Base-by-base conservation (phyloP, 345 rosid species). In the Gynandropsis gynandra region DNA sequence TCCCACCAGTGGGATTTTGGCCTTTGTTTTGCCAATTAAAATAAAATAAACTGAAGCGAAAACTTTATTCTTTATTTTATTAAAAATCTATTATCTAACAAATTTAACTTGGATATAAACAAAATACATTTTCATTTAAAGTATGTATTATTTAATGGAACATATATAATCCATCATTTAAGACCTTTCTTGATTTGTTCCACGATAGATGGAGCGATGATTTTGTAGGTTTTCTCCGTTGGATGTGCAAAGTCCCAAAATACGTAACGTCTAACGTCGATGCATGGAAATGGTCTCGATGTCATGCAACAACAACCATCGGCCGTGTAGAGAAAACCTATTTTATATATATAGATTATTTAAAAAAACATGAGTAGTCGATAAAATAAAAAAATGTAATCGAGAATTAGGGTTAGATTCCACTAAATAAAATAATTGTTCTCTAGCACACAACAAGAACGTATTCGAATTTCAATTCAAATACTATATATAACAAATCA, bases 161-260 rank as follows among this genome's bases (percentile, higher is more conserved):
- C 3, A 36, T 36, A 10, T 36, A 1, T 36, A 36, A 36, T 57
- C 16, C 58, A 65, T 53, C 42, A 65, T 18, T 59, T 49, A 52
- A 65, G 70, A 43, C 39, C 59, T 58, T 52, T 65, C 9, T 35
- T 54, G 2, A 65, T 65, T 16, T 65, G 11, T 39, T 51, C 39
- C 18, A 46, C 38, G 47, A 65, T 53, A 5, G 64, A 64, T 65
- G 52, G 52, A 46, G 70, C 38, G 19, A 65, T 65, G 1, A 52
- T 53, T 45, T 52, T 35, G 20, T 54, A 66, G 31, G 66, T 57
- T 60, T 3, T 54, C 44, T 61, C 51, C 4, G 63, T 10, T 7
- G 72, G 72, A 12, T 61, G 72, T 49, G 53, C 66, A 9, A 54
- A 54, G 54, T 67, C 72, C 50, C 8, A 61, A 27, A 55, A 67